These are phyloP conservation scores for Ceratobasidium sp. DNA, from an alignment of 1,284 basidiomycete species.

Conservation along the genomic window DNA sequence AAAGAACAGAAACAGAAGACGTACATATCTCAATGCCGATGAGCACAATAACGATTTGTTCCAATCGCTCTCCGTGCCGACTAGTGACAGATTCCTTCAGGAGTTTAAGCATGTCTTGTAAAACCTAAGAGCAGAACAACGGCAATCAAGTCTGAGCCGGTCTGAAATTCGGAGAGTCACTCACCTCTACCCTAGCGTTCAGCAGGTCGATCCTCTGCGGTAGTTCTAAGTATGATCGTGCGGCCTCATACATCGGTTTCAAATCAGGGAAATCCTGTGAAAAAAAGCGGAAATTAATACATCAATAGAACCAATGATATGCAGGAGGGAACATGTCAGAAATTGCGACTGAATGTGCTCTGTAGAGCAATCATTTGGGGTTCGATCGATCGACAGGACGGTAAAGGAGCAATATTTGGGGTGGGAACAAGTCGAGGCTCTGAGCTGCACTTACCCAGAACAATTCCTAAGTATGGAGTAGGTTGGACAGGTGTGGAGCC, in stretches of 20 bases:
- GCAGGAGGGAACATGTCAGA: not conserved
- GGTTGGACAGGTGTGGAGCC: not conserved
- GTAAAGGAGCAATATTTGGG: not conserved
- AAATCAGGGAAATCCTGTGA: constrained; percentile 86
- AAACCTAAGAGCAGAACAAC: constrained; percentile 63
- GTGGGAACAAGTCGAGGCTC: not conserved
- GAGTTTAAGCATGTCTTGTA: constrained; percentile 97
- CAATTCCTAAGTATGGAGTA: constrained; percentile 69
- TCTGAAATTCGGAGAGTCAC: constrained; percentile 41
- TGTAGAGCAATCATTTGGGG: no score
- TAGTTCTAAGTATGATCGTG: constrained; percentile 92
- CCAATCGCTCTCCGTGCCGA: constrained; percentile 91
- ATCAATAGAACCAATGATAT: not conserved
- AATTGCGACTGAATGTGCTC: not conserved
- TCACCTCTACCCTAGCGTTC: constrained; percentile 91
- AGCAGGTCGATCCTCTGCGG: constrained; percentile 93
- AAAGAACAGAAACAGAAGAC: constrained; percentile 47
- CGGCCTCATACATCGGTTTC: constrained; percentile 94
- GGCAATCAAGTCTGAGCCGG: not conserved
- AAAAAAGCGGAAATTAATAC: not conserved
- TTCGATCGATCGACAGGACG: not conserved
- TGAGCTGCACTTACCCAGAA: constrained; percentile 76
- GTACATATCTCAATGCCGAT: constrained; percentile 89
- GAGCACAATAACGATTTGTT: constrained; percentile 93
- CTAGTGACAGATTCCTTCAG: constrained; percentile 95